Percentiles rank a stretch among this genome's conserved stretches.
These are phyloP conservation scores for Cyclostephanos tholiformis DNA, from an alignment of 108 stramenopile genomes.

Conservation along the genomic window DNA sequence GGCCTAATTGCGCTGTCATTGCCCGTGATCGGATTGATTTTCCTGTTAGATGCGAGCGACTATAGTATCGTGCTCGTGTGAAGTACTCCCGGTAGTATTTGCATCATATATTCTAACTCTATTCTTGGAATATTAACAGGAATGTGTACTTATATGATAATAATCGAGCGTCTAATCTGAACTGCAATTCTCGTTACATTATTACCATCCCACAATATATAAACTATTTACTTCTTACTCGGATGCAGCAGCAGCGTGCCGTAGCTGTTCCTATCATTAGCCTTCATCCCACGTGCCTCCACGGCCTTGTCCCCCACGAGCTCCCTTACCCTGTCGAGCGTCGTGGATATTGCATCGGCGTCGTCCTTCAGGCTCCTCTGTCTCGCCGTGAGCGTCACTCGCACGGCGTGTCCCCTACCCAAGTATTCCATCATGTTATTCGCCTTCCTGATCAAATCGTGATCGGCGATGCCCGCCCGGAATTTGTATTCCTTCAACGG, in stretches of 20 bases:
- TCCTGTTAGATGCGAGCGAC: no score
- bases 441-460: conserved; percentile 68
- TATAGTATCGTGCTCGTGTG: no score
- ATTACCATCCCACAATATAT: no score
- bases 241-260: no score
- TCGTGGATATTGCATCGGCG: conserved; percentile 29
- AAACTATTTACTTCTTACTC: no score
- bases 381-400: conserved; percentile 61
- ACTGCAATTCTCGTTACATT: no score
- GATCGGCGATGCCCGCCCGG: conserved; percentile 63
- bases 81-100: no score
- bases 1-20: neutral
- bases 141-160: no score
- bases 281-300: conserved; percentile 44
- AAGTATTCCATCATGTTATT: conserved; percentile 55
- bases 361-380: conserved; percentile 42
- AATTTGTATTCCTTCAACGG: conserved; percentile 59
- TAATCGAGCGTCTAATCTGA: no score
- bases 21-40: neutral
- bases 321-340: conserved; percentile 56
- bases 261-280: conserved; percentile 27
- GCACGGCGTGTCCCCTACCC: conserved; percentile 60
- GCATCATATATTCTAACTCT: no score
- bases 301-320: conserved; percentile 52
- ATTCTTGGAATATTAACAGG: no score